Evolutionary conservation across 2,329 filamentous ascomycete genomes (phyloP).

Genomic region (Ophiocordyceps camponoti-rufipedis): DNA sequence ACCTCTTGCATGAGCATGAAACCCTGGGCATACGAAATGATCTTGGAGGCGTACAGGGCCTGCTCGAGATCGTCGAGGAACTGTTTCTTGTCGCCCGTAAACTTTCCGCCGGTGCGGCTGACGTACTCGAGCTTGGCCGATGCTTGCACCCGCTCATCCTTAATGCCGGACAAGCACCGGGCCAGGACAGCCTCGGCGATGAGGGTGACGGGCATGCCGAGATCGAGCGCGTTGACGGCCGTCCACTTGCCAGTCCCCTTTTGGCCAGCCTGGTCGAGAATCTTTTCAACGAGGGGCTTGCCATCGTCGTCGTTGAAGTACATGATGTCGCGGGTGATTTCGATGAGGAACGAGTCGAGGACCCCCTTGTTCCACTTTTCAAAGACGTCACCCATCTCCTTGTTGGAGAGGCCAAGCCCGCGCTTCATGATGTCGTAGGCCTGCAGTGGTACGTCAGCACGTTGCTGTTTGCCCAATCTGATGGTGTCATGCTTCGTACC

Average conservation of each 20-base stretch:
- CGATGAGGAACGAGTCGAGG: conserved; percentile 95
- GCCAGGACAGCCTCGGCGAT: conserved; percentile 95
- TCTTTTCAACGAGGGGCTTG: conserved; percentile 88
- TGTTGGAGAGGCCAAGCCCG: conserved; percentile 69
- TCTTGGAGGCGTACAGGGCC: conserved; percentile 98
- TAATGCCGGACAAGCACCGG: conserved; percentile 85
- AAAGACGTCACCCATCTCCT: conserved; percentile 93
- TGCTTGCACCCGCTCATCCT: conserved; percentile 77
- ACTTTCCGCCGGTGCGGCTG: conserved; percentile 52
- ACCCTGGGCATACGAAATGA: conserved; percentile 97
- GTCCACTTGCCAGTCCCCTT: conserved; percentile 99
- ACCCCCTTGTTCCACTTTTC: conserved; percentile 97
- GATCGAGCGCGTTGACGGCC: conserved; percentile 94
- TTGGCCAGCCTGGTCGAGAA: conserved; percentile 93
- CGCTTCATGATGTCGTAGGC: conserved; percentile 99
- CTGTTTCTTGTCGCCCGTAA: conserved; percentile 77
- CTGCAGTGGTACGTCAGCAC: conserved; percentile 24
- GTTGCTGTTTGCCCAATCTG: background rate
- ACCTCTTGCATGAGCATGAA: conserved; percentile 99
- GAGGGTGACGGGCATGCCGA: conserved; percentile 95
- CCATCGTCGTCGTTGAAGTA: conserved; percentile 96
- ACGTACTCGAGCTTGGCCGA: conserved; percentile 55
- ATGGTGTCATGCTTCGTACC: conserved; percentile 31
- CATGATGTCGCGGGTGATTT: conserved; percentile 97
- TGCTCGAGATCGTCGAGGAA: conserved; percentile 97